Percentiles rank a stretch among this genome's conserved stretches.
Conservation (phyloP, 2,329 filamentous ascomycete genomes). For the Hypomyces rosellus region DNA sequence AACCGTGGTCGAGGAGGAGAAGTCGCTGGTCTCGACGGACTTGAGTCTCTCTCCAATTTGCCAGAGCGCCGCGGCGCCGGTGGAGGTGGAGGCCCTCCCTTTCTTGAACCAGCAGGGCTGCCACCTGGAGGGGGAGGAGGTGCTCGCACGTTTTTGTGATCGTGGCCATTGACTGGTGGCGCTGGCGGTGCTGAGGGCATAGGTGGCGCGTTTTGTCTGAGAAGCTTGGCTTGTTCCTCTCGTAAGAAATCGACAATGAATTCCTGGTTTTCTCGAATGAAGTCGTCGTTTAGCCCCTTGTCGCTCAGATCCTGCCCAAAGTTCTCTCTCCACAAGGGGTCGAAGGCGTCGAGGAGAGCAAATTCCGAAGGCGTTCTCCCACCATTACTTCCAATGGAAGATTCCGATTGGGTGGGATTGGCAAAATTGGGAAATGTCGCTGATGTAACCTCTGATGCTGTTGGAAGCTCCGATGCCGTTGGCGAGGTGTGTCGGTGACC, state of each 20-base stretch:
- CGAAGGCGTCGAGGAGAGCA: constrained; percentile 56
- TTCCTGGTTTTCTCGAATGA: constrained; percentile 62
- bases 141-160: constrained; percentile 24
- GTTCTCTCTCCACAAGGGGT: constrained; percentile 58
- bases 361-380: constrained; percentile 47
- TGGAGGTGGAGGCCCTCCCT: constrained; percentile 26
- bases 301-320: constrained; percentile 58
- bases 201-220: constrained; percentile 10
- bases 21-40: constrained; percentile 57
- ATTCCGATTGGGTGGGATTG: constrained; percentile 32
- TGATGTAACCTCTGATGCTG: constrained; percentile 52
- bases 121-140: constrained; percentile 26
- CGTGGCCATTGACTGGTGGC: constrained; percentile 27
- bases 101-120: constrained; percentile 9
- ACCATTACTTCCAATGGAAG: constrained; percentile 42
- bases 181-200: constrained; percentile 19
- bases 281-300: constrained; percentile 59
- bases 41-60: constrained; percentile 58
- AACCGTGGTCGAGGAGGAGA: constrained; percentile 59
- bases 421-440: constrained; percentile 26
- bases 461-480: constrained; percentile 25
- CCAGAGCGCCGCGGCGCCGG: constrained; percentile 53
- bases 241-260: constrained; percentile 61
- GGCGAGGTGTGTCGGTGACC: constrained; percentile 55
- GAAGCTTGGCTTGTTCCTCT: constrained; percentile 43